These are phyloP conservation scores for Penicillium olsonii DNA, from an alignment of 2,329 filamentous ascomycete species.

Conservation along the genomic window DNA sequence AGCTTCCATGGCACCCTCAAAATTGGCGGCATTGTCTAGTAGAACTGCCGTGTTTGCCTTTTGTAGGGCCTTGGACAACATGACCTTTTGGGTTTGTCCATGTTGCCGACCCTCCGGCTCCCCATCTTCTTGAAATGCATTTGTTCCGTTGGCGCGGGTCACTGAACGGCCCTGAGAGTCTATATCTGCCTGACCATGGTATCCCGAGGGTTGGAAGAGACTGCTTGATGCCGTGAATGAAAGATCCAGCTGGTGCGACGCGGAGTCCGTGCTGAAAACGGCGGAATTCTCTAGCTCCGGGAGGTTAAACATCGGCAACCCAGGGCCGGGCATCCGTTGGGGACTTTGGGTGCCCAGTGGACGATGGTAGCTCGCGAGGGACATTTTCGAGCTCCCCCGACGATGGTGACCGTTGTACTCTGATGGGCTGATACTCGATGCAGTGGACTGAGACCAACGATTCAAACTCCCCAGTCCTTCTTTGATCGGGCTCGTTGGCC, in stretches of 20 bases:
- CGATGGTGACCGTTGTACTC: conserved; percentile 27
- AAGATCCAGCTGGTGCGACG: conserved; percentile 25
- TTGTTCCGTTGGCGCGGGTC: conserved; percentile 27
- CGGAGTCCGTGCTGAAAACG: conserved; percentile 17
- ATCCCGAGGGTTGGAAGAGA: conserved; percentile 16
- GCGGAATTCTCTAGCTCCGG: conserved; percentile 22
- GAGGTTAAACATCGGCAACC: conserved; percentile 20
- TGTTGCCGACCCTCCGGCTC: conserved; percentile 38
- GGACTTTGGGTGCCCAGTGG: conserved; percentile 16
- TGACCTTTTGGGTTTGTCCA: conserved; percentile 80
- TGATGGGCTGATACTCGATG: conserved; percentile 46
- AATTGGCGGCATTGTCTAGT: conserved; percentile 93
- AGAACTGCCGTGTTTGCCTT: conserved; percentile 96
- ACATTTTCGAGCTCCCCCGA: conserved; percentile 27
- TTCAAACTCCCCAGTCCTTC: conserved; percentile 55
- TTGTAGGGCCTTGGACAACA: conserved; percentile 92
- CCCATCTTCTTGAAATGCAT: conserved; percentile 28
- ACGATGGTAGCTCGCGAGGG: conserved; percentile 14
- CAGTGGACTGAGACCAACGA: conserved; percentile 61
- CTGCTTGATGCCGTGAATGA: conserved; percentile 23
- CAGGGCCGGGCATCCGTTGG: conserved; percentile 9
- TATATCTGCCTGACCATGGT: conserved; percentile 9
- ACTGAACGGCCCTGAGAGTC: conserved; percentile 10
- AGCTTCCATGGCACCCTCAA: conserved; percentile 84
- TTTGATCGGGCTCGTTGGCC: conserved; percentile 31